phyloP scores from a whole-genome alignment of 306 rosid species.

The Cucumis hystrix region DNA sequence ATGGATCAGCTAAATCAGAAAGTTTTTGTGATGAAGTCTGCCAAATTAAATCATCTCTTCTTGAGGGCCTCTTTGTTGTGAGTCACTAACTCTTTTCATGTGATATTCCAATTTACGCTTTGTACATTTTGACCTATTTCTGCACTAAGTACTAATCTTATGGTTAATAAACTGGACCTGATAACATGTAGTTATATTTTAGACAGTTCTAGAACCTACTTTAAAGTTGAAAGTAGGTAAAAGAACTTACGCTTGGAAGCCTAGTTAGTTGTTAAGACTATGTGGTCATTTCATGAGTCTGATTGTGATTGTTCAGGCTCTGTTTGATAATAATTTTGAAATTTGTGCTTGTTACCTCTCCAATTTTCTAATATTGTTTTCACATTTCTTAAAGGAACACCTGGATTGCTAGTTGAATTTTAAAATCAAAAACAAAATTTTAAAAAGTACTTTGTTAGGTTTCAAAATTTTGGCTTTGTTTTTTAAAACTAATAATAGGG shows the following conservation, averaged over 20 bases:
- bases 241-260: neutral
- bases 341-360: no score
- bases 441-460: no score
- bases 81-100: constrained; percentile 14
- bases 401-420: no score
- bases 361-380: no score
- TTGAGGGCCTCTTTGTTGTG: constrained; percentile 87
- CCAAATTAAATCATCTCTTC: constrained; percentile 77
- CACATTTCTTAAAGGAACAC: no score
- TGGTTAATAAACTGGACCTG: neutral
- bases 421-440: no score
- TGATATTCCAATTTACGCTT: neutral
- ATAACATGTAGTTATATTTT: neutral
- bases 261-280: neutral
- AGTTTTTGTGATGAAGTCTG: constrained; percentile 70
- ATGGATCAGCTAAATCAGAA: constrained; percentile 40
- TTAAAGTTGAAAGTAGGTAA: neutral
- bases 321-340: no score
- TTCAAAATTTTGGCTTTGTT: no score
- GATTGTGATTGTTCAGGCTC: neutral
- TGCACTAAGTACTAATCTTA: neutral
- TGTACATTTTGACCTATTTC: neutral
- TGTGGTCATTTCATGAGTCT: neutral
- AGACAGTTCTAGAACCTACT: neutral
- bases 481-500: no score